Evolutionary conservation across 306 rosid genomes (phyloP), one percentile per base, ranked within the genome.

Genomic region (Sicyos baderoa): DNA sequence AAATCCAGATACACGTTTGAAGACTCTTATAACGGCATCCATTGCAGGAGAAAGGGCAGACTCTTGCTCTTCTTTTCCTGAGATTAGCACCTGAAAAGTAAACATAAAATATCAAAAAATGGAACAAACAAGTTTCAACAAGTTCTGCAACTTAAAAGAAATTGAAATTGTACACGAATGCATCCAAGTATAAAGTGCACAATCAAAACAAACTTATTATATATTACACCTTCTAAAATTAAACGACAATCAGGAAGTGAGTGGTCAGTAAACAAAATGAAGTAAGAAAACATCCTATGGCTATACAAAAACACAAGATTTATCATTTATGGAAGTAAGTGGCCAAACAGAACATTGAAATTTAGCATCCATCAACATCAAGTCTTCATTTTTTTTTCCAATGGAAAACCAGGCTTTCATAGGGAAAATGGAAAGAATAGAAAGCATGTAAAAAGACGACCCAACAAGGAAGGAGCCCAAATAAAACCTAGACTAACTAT

Each of bases 1-100:
- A 61, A 90, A 83, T 57, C 96, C 97, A 4, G 88, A 80, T 61
- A 94, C 80, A 22, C 92, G 95, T 80, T 86, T 90, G 78, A 90
- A 90, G 56, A 94, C 56, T 84, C 89, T 84, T 76, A 94, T 75
- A 16, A 82, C 89, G 70, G 99, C 99, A 70, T 88, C 99, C 95
- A 94, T 90, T 49, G 99, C 99, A 29, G 99, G 97, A 32, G 99
- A 94, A 64, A 90, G 79, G 37, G 90, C 56, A 60, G 86, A 75
- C 75, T 88, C 97, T 0, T 69, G 86, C 70, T 88, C 97, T 80
- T 94, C 97, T 79, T 89, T 94, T 77, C 96, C 97, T 0, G 99
- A 84, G 48, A 94, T 74, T 57, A 94, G 87, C 72, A 93, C 99
- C 99, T 93, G 66, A 68, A 76, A 62, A 68, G 64, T 29, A 53